Evolutionary conservation across 177 flowering plant genomes (phyloP).

Genomic region (Vitis hybrid): DNA sequence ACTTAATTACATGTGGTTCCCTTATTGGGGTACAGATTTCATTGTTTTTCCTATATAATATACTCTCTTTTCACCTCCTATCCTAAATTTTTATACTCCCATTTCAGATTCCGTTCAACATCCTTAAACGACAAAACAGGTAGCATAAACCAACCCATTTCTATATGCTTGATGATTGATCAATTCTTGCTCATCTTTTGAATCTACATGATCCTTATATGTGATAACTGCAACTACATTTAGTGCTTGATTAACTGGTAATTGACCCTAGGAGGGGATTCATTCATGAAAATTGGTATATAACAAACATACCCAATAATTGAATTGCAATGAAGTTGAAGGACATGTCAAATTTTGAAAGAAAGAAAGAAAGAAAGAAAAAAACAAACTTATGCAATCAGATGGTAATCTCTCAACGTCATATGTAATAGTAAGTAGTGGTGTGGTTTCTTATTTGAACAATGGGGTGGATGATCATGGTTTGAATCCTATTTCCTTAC

Average conservation of each 20-base stretch:
- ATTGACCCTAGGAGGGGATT: not conserved
- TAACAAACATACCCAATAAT: not conserved
- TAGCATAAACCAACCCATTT: slow-evolving; percentile 38
- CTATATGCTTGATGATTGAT: slow-evolving; percentile 29
- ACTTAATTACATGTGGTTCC: slow-evolving; percentile 48
- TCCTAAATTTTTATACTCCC: slow-evolving; percentile 23
- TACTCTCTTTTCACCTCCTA: slow-evolving; percentile 17
- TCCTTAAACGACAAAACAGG: slow-evolving; percentile 46
- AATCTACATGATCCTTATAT: not conserved
- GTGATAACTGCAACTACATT: slow-evolving; percentile 19
- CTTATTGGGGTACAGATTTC: slow-evolving; percentile 63
- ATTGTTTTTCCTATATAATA: slow-evolving; percentile 22
- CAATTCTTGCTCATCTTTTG: not conserved
- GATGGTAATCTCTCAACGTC: too few species aligned
- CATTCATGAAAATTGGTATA: too few species aligned
- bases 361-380: too few species aligned
- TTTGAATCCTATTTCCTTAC: too few species aligned
- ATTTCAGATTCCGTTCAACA: slow-evolving; percentile 47
- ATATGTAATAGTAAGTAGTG: too few species aligned
- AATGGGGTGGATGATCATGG: too few species aligned
- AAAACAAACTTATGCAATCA: too few species aligned
- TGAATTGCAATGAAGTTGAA: too few species aligned
- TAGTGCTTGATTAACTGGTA: not conserved
- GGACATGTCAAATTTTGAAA: too few species aligned
- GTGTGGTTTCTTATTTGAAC: too few species aligned